Percentiles rank a stretch among this genome's conserved stretches.
These are phyloP conservation scores for Diutina mesorugosa DNA, from an alignment of 1,139 yeast genomes.

Conservation along the genomic window DNA sequence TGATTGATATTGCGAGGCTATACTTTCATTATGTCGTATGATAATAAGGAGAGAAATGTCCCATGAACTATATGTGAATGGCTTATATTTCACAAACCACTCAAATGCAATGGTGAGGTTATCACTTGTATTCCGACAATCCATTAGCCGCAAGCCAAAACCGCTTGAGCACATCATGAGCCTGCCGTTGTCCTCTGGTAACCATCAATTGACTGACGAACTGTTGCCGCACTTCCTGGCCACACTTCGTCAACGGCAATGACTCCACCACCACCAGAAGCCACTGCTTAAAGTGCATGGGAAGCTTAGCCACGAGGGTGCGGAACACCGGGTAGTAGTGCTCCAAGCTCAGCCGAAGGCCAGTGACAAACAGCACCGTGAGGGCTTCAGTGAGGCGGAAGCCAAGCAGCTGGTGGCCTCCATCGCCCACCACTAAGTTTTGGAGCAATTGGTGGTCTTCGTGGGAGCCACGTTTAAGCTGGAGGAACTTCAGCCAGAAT, in stretches of 20 bases:
- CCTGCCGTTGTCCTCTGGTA: conserved; percentile 54
- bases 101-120: not conserved
- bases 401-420: conserved; percentile 27
- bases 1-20: no score
- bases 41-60: no score
- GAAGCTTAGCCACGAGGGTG: conserved; percentile 37
- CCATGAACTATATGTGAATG: no score
- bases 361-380: conserved; percentile 23
- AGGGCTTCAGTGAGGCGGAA: conserved; percentile 17
- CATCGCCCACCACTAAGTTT: conserved; percentile 16
- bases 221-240: conserved; percentile 13
- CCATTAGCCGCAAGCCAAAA: conserved; percentile 54
- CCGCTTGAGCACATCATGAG: conserved; percentile 41
- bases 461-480: conserved; percentile 38
- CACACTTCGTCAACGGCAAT: conserved; percentile 4
- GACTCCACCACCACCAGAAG: conserved; percentile 17
- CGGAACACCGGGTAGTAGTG: conserved; percentile 43
- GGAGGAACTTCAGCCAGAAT: conserved; percentile 53
- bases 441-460: conserved; percentile 22
- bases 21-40: no score
- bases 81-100: not conserved
- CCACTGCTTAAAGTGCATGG: conserved; percentile 36
- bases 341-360: conserved; percentile 53
- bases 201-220: conserved; percentile 44
- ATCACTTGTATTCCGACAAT: conserved; percentile 26